Evolutionary conservation across 2,329 filamentous ascomycete genomes (phyloP), one percentile per base, ranked within the genome.

Genomic region (Neopestalotiopsis clavispora): DNA sequence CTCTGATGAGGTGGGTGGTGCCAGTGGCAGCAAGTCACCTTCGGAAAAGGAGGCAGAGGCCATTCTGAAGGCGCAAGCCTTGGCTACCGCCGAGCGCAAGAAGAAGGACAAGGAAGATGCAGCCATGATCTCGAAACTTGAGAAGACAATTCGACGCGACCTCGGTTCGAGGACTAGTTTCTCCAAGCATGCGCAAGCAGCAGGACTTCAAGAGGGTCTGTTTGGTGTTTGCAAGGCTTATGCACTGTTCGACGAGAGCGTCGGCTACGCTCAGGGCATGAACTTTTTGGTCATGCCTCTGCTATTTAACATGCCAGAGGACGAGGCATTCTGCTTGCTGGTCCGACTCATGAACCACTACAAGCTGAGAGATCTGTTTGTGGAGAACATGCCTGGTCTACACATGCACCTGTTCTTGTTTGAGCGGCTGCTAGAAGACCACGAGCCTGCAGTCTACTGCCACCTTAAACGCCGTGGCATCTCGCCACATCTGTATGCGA

Each of bases 191-290:
- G 92, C 97, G 70, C 92, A 95, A 71, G 93, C 94, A 42, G 92
- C 95, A 71, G 95, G 94, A 42, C 89, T 97, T 58, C 96, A 98
- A 80, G 96, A 98, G 75, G 93, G 94, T 9, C 87, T 99, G 10
- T 98, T 97, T 80, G 95, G 95, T 49, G 90, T 99, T 45, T 99
- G 96, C 84, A 99, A 98, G 81, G 95, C 96, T 1, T 99, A 99
- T 81, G 96, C 96, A 14, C 85, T 99, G 38, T 98, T 95, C 74
- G 96, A 99, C 76, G 94, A 97, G 76, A 92, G 87, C 7, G 96
- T 99, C 45, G 95, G 96, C 40, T 99, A 99, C 80, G 95, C 97
- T 0, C 96, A 99, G 80, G 96, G 96, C 77, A 98, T 99, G 93
- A 99, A 98, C 78, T 99, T 99, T 77, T 89, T 99, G 69, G 93